Percentiles rank a stretch among this genome's conserved stretches.
phyloP scores from a whole-genome alignment of 2,329 filamentous ascomycete genomes.

The Ceratocystis alfenasii region DNA sequence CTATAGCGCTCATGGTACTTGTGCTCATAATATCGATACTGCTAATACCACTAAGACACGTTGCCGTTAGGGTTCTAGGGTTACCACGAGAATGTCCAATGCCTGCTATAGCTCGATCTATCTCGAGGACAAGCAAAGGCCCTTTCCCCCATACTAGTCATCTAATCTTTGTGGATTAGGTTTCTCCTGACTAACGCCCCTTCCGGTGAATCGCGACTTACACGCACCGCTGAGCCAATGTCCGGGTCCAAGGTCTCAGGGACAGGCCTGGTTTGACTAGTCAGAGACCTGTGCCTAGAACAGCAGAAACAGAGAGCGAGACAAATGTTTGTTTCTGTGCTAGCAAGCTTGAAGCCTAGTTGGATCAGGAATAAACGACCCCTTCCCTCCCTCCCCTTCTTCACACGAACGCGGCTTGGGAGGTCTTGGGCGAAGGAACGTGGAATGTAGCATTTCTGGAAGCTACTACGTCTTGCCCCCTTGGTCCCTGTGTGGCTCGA shows the following conservation, averaged over 20 bases:
- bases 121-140: no score
- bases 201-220: conserved; percentile 1
- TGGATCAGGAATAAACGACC: background rate
- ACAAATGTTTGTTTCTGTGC: background rate
- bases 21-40: no score
- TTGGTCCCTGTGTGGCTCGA: no score
- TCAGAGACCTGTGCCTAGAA: no score
- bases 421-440: background rate
- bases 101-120: no score
- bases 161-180: background rate
- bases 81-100: no score
- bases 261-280: background rate
- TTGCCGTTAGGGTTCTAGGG: no score
- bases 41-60: no score
- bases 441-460: background rate
- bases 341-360: background rate
- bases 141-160: no score
- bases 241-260: background rate
- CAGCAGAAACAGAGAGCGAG: background rate
- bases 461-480: background rate
- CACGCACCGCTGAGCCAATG: background rate
- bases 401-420: background rate
- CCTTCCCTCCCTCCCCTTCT: background rate
- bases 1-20: no score
- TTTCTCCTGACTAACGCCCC: background rate